Evolutionary conservation across 331 rosid genomes (phyloP).

Genomic region (Pyracantha coccinea): DNA sequence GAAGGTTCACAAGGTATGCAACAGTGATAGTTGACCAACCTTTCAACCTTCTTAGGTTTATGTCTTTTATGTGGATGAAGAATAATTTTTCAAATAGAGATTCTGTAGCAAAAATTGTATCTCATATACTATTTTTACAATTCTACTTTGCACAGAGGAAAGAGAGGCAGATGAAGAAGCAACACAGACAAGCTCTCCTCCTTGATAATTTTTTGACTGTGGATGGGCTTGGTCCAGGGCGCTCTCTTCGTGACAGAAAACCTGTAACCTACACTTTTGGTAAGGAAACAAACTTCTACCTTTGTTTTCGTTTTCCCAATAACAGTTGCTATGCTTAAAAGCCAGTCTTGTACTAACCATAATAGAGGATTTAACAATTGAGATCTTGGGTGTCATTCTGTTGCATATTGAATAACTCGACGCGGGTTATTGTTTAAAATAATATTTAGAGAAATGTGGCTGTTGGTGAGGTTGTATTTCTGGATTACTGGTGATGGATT

Average conservation of each 20-base stretch:
- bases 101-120: too few species aligned
- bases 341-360: neutral
- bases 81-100: neutral
- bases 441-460: too few species aligned
- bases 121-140: conserved; percentile 3
- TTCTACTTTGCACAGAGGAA: conserved; percentile 91
- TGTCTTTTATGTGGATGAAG: neutral
- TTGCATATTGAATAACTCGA: too few species aligned
- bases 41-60: neutral
- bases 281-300: conserved; percentile 32
- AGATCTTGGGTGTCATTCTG: neutral
- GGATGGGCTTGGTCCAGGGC: conserved; percentile 90
- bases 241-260: conserved; percentile 95
- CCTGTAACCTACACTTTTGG: conserved; percentile 98
- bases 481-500: neutral
- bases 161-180: conserved; percentile 90
- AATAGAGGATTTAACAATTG: neutral
- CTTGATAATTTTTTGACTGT: conserved; percentile 68
- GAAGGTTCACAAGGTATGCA: conserved; percentile 86
- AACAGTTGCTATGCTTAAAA: conserved; percentile 1
- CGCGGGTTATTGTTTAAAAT: too few species aligned
- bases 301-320: neutral
- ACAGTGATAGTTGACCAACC: neutral
- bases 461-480: too few species aligned
- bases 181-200: conserved; percentile 93